Base-by-base conservation (phyloP, 805 yeast genomes). In the Priceomyces medius region DNA sequence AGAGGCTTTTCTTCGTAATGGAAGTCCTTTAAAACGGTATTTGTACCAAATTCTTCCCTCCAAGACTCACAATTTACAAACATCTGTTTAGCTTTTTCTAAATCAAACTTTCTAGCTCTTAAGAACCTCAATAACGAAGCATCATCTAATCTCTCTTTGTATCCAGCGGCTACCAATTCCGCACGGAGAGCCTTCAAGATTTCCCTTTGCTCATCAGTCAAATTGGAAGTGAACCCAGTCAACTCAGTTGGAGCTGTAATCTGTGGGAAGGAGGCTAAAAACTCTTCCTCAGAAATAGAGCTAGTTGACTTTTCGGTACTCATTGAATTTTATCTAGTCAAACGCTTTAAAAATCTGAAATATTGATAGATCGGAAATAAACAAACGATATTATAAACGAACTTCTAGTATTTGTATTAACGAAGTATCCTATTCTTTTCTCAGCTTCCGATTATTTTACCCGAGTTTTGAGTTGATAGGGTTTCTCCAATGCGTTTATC, bases 51-150 rank as follows among this genome's bases (percentile, higher is more conserved):
- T 47, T 82, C 86, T 57, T 77, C 68, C 64, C 99, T 82, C 99
- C 99, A 93, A 47, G 77, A 79, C 69, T 93, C 97, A 66, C 97
- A 90, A 47, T 77, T 81, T 45, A 73, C 79, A 60, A 76, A 89
- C 99, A 93, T 93, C 46, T 75, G 79, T 56, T 77, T 76, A 20
- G 99, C 86, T 56, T 82, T 79, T 45, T 70, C 76, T 23, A 90
- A 72, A 55, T 89, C 97, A 59, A 93, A 93, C 74, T 89, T 90
- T 68, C 99, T 82, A 7, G 99, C 99, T 59, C 98, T 81, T 49
- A 93, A 73, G 66, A 93, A 93, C 54, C 99, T 82, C 49, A 79
- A 73, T 49, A 85, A 68, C 3, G 93, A 77, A 12, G 96, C 88
- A 55, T 88, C 96, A 63, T 93, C 99, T 41, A 87, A 65, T 55